Base-by-base conservation (phyloP, 345 rosid genomes). In the Toxicodendron radicans region DNA sequence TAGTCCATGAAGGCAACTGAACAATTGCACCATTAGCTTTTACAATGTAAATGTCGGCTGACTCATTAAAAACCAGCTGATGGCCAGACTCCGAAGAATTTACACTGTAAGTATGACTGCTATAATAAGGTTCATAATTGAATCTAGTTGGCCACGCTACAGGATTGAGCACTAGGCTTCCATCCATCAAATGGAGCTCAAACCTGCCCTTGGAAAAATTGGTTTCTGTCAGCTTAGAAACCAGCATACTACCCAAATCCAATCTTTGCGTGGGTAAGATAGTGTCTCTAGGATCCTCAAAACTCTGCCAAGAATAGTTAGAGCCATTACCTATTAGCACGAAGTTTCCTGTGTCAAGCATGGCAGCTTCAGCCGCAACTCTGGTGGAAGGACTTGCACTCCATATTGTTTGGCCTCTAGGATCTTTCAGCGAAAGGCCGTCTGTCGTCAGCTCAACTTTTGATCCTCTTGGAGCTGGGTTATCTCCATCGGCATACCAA, bases 311-410 rank as follows among this genome's bases (percentile, higher is more conserved):
- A 14, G 75, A 21, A 45, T 60, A 45, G 38, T 10, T 17, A 10
- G 79, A 68, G 49, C 48, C 35, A 10, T 18, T 58, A 72, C 63
- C 71, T 14, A 21, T 46, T 11, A 80, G 80, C 67, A 84, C 87
- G 16, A 84, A 82, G 59, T 84, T 86, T 3, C 90, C 90, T 0
- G 79, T 74, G 17, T 80, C 79, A 3, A 80, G 77, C 77, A 83
- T 57, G 24, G 81, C 72, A 16, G 67, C 83, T 32, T 33, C 43
- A 38, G 5, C 57, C 3, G 70, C 52, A 33, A 71, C 68, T 2
- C 5, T 12, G 46, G 20, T 18, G 21, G 35, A 13, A 4, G 75
- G 64, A 20, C 0, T 68, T 21, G 13, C 53, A n/a, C 24, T 2
- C 79, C 83, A 70, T 33, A 71, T 43, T 4, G 10, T 13, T 5